Base-by-base conservation (phyloP, 805 yeast species). In the Teunomyces stri region DNA sequence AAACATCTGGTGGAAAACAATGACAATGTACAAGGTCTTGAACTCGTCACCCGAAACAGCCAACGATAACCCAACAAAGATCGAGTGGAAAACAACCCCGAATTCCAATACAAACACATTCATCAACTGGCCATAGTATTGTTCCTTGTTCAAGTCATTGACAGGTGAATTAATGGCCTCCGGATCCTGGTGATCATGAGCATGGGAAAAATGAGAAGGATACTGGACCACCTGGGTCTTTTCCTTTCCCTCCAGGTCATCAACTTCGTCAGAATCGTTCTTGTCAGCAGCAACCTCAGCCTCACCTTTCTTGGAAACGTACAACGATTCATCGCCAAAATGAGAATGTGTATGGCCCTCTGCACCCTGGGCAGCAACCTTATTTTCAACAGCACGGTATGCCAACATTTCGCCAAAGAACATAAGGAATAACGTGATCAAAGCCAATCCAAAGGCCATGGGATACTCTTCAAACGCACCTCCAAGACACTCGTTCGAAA, bases 71-170 rank as follows among this genome's bases (percentile, higher is more conserved):
- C 96, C 96, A 47, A 89, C 78, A 58, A 89, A 87, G 2, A 89
- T 79, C 3, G 96, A 89, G 66, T 89, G 96, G 73, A 88, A 86
- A 28, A 89, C 66, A 38, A 89, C 76, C 58, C 96, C 96, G 54
- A 85, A 85, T 62, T 88, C 96, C 50, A 87, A 67, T 30, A 84
- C 78, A 45, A 82, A 76, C 1, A 82, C 78, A 9, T 78, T 76
- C 12, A 84, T 58, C 16, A 85, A 58, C 61, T 84, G 85, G 31
- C 81, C 82, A 33, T 76, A 69, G 59, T 80, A 82, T 36, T 68
- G 64, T 59, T 80, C 84, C 50, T 65, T 70, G 10, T 53, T 68
- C 2, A 53, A 40, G 36, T 64, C 64, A 34, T 62, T 50, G 13
- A 62, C 61, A 36, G 75, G 75, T 7, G 75, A 65, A 16, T 68